Evolutionary conservation across 2,329 filamentous ascomycete genomes (phyloP).

Genomic region (Claviceps quebecensis): DNA sequence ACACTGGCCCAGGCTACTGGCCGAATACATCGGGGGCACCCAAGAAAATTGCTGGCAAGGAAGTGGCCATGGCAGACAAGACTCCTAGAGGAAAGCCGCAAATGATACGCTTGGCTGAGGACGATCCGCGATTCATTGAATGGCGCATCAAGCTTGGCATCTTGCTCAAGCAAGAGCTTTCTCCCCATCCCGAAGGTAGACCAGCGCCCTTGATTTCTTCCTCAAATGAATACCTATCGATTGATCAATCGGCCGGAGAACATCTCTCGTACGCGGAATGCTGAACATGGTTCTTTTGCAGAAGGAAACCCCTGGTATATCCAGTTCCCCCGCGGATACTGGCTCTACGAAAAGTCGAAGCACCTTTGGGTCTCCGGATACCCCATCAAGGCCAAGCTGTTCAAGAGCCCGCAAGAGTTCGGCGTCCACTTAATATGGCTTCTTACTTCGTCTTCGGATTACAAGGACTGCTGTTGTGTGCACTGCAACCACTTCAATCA

Average conservation of each 20-base stretch:
- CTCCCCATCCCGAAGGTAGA: constrained; percentile 26
- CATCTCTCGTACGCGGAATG: not conserved
- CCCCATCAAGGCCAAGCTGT: constrained; percentile 32
- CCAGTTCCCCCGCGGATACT: constrained; percentile 30
- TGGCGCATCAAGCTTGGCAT: constrained; percentile 32
- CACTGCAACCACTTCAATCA: constrained; percentile 27
- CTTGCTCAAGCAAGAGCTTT: constrained; percentile 30
- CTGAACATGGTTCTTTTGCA: constrained; percentile 9
- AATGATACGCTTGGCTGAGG: constrained; percentile 27
- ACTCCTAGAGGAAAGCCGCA: constrained; percentile 26
- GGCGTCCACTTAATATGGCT: constrained; percentile 39
- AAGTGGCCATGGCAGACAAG: constrained; percentile 19
- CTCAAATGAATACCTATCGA: not conserved
- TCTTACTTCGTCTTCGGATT: constrained; percentile 31
- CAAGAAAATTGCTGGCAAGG: constrained; percentile 23
- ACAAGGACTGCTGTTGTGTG: constrained; percentile 36
- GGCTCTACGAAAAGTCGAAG: constrained; percentile 33
- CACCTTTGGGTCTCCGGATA: constrained; percentile 37
- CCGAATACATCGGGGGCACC: constrained; percentile 17
- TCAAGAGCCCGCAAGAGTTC: constrained; percentile 39
- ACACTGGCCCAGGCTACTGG: constrained; percentile 32
- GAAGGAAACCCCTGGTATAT: constrained; percentile 31
- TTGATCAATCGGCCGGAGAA: too few relatives aligned
- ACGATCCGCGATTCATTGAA: constrained; percentile 29
- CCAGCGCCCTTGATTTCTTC: too few relatives aligned